Evolutionary conservation across 176 grass and related monocot species (phyloP), one percentile per base, ranked within the genome.

Genomic region (Lolium rigidum): DNA sequence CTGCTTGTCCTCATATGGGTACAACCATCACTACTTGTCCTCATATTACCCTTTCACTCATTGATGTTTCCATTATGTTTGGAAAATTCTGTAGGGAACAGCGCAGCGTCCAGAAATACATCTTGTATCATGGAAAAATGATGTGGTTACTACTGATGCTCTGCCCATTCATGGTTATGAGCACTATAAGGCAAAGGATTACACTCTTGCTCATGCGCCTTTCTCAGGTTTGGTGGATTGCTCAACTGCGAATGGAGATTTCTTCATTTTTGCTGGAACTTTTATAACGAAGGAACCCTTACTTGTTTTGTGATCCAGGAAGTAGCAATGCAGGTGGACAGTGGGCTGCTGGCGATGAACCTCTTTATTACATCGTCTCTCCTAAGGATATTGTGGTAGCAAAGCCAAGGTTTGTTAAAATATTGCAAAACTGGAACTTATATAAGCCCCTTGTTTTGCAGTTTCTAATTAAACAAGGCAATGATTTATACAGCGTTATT

Each of bases 271-370:
- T 4, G 31, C 86, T 7, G 0, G 41, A 78, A 85, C 14, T 66
- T 73, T 79, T 74, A 16, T 91, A 70, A 72, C 80, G 41, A 86
- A 54, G 38, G 50, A 83, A 64, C 14, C 64, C 55, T 80, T 76
- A 72, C 57, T 77, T 81, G 59, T 83, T 69, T 86, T 88, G 55
- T 25, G 20, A 77, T 74, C 62, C 88, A 99, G 97, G 97, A 84
- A 99, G 90, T 80, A 96, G 97, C 85, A 93, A 99, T 88, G 97
- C 97, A 70, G 97, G 94, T 91, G 97, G 97, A 68, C 97, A 99
- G 59, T 99, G 97, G 97, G 92, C 90, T 48, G 92, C 92, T 80
- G 97, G 97, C 2, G 97, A 99, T 59, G 97, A 99, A 91, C 97
- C 97, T 86, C 83, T 96, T 72, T 99, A 99, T 81, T 99, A 99